Percentiles rank a stretch among this genome's conserved stretches.
Evolutionary conservation across 169 alveolate species (phyloP).

Genomic region (Eimeria praecox): DNA sequence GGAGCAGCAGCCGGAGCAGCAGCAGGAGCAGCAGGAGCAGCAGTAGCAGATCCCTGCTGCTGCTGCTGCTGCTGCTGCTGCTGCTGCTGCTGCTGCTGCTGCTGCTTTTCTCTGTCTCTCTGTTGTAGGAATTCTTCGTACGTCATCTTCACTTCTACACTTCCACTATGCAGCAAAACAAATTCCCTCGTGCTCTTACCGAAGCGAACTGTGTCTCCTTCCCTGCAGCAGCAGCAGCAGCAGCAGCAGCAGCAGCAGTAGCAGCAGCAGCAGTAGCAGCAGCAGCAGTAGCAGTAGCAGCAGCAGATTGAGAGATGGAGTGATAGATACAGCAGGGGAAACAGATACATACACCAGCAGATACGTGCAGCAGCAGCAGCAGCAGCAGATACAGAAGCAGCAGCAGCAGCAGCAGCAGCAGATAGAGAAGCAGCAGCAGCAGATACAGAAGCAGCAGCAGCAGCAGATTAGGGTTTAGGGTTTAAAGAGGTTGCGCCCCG

Average conservation of each 20-base stretch:
- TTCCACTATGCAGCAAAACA: conserved; percentile 76
- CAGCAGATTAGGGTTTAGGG: too few relatives aligned
- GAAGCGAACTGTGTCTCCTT: conserved; percentile 76
- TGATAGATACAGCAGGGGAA: conserved; percentile 27
- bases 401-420: too few relatives aligned
- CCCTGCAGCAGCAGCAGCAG: conserved; percentile 70
- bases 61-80: conserved; percentile 14
- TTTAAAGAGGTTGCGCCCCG: too few relatives aligned
- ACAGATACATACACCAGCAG: background rate
- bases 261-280: conserved; percentile 45
- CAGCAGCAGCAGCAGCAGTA: background rate
- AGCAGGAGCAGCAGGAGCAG: too few relatives aligned
- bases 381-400: too few relatives aligned
- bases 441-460: too few relatives aligned
- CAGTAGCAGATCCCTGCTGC: too few relatives aligned
- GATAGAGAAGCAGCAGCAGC: too few relatives aligned
- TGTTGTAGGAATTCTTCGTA: conserved; percentile 22
- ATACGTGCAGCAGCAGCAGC: background rate
- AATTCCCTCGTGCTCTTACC: conserved; percentile 76
- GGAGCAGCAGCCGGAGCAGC: too few relatives aligned
- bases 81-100: conserved; percentile 29
- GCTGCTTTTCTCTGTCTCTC: conserved; percentile 17
- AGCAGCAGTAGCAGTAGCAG: too few relatives aligned
- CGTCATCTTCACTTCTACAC: conserved; percentile 37
- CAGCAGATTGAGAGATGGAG: too few relatives aligned